These are phyloP conservation scores for Platanthera guangdongensis DNA, from an alignment of 106 monocot species.

Conservation along the genomic window DNA sequence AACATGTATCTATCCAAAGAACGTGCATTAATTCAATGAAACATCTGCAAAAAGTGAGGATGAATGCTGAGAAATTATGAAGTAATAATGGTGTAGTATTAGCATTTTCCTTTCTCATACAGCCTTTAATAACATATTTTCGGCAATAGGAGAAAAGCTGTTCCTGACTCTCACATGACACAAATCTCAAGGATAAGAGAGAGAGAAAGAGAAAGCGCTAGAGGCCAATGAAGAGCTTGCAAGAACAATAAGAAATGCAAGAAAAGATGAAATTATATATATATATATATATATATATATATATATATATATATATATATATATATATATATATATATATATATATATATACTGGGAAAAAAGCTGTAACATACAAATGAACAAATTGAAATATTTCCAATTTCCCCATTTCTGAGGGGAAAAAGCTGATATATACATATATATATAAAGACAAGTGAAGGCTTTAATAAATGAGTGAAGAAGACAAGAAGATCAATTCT, in stretches of 20 bases:
- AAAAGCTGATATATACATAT: neutral
- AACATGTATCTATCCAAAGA: neutral
- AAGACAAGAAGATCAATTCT: neutral
- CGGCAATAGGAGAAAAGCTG: conserved; percentile 11
- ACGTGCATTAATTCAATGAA: neutral
- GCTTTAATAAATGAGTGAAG: neutral
- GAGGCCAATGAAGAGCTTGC: neutral
- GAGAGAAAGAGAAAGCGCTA: neutral
- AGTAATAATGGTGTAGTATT: neutral
- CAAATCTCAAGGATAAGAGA: neutral
- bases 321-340: no score
- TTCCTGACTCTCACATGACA: neutral
- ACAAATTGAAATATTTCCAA: neutral
- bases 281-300: no score
- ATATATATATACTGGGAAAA: neutral
- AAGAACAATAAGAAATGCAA: neutral
- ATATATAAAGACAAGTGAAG: neutral
- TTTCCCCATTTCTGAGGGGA: neutral
- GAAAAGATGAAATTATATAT: neutral
- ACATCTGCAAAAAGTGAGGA: neutral
- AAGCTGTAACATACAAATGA: neutral
- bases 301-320: no score
- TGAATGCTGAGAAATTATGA: neutral
- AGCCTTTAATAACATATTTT: neutral
- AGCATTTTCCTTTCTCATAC: neutral